Conservation (phyloP, 2,329 filamentous ascomycete genomes). For the Furcasterigmium furcatum region DNA sequence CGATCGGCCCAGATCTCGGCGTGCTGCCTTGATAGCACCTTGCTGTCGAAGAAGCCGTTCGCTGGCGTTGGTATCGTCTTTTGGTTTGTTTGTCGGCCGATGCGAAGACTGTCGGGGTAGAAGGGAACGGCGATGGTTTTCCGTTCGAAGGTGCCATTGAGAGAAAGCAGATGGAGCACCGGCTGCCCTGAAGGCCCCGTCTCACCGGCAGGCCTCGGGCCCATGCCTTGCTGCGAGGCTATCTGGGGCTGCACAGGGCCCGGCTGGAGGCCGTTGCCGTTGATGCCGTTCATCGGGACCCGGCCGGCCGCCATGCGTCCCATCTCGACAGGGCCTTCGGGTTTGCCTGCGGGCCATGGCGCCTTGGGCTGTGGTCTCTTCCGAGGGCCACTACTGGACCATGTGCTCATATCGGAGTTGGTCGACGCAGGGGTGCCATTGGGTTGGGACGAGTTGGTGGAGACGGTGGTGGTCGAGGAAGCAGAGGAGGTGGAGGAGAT, state of each 20-base stretch:
- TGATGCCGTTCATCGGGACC: conserved; percentile 13
- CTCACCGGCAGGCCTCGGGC: conserved; percentile 64
- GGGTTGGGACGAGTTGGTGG: conserved; percentile 51
- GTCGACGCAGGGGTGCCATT: conserved; percentile 55
- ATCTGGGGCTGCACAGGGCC: conserved; percentile 33
- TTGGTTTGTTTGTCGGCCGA: conserved; percentile 94
- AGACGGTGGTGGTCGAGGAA: conserved; percentile 61
- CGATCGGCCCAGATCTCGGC: conserved; percentile 90
- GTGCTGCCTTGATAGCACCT: conserved; percentile 93
- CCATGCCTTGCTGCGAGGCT: conserved; percentile 38
- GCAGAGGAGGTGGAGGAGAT: conserved; percentile 63
- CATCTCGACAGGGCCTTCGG: conserved; percentile 45
- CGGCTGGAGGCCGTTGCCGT: conserved; percentile 28
- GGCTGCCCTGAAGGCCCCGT: conserved; percentile 63
- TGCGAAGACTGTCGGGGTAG: conserved; percentile 88
- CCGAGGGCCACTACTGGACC: conserved; percentile 45
- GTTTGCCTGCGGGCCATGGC: conserved; percentile 46
- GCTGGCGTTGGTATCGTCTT: conserved; percentile 88
- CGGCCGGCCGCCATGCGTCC: conserved; percentile 39
- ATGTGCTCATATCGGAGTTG: conserved; percentile 46
- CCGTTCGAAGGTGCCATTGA: conserved; percentile 95
- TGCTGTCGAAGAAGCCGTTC: conserved; percentile 98
- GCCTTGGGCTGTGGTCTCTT: conserved; percentile 50
- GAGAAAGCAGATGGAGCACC: conserved; percentile 79
- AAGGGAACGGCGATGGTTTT: conserved; percentile 95